These are phyloP conservation scores for Lunularia cruciata DNA, from an alignment of 225 moss, liverwort and hornwort genomes.

Conservation along the genomic window DNA sequence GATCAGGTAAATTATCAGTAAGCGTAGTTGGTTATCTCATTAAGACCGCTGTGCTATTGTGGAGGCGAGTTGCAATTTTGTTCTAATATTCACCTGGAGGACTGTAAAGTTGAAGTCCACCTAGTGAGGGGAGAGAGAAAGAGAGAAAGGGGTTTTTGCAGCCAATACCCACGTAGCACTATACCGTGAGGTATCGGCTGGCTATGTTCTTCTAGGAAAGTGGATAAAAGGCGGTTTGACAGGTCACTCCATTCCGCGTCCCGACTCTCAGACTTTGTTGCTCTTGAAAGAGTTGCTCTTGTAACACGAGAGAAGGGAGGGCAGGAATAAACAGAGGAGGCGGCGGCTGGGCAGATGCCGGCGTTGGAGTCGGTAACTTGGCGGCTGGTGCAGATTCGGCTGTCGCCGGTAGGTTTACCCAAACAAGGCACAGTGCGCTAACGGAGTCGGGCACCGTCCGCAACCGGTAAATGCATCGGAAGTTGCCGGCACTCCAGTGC, in stretches of 20 bases:
- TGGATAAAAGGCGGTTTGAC: neutral
- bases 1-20: no score
- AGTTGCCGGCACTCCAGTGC: neutral
- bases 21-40: no score
- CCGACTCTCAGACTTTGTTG: neutral
- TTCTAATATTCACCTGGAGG: no score
- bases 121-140: no score
- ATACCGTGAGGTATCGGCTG: no score
- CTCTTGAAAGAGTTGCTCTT: neutral
- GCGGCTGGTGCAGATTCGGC: neutral
- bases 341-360: slow-evolving; percentile 5
- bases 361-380: neutral
- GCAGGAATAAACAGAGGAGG: slow-evolving; percentile 4
- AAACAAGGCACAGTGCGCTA: neutral
- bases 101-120: no score
- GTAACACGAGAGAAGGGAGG: neutral
- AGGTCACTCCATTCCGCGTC: neutral
- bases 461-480: no score
- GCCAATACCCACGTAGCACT: no score
- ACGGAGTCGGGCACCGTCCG: neutral
- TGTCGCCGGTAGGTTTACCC: neutral
- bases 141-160: no score
- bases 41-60: no score
- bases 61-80: no score
- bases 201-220: neutral